A percentile compares a stretch with the other conserved stretches of the same genome.
These are phyloP conservation scores for Macrophomina pseudophaseolina DNA, from an alignment of 2,329 filamentous ascomycete genomes.

Conservation along the genomic window DNA sequence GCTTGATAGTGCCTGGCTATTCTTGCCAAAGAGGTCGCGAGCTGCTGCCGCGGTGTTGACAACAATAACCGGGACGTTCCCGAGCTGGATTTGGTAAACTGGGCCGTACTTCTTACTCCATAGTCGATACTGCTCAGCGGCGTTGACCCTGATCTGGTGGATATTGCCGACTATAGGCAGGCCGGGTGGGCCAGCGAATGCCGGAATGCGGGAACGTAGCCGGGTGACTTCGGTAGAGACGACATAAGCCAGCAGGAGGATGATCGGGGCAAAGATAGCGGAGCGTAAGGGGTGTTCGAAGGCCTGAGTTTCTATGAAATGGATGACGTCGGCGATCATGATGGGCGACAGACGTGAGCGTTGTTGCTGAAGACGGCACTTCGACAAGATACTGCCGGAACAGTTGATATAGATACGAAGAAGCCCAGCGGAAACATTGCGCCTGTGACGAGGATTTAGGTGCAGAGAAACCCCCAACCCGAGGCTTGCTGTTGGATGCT, in stretches of 20 bases:
- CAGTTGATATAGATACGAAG: not conserved
- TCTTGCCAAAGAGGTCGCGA: slow-evolving; percentile 48
- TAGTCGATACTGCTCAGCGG: slow-evolving; percentile 49
- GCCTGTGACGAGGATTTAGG: not conserved
- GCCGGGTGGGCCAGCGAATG: slow-evolving; percentile 46
- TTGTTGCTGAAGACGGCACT: not conserved
- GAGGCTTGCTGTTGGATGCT: slow-evolving; percentile 8
- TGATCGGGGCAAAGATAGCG: slow-evolving; percentile 33
- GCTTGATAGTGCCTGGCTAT: slow-evolving; percentile 49
- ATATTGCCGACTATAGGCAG: slow-evolving; percentile 51
- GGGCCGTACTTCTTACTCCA: slow-evolving; percentile 49
- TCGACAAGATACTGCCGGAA: slow-evolving; percentile 14
- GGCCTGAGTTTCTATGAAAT: slow-evolving; percentile 6
- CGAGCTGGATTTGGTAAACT: slow-evolving; percentile 54
- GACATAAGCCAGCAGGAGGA: slow-evolving; percentile 43
- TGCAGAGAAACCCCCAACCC: not conserved
- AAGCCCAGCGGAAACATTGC: slow-evolving; percentile 19
- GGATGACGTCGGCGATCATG: slow-evolving; percentile 23
- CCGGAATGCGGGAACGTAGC: slow-evolving; percentile 42
- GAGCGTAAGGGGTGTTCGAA: slow-evolving; percentile 36
- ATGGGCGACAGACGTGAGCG: not conserved
- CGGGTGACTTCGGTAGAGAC: slow-evolving; percentile 45
- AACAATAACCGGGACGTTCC: slow-evolving; percentile 51
- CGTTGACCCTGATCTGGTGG: slow-evolving; percentile 49
- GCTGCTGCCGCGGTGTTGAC: slow-evolving; percentile 51